Conservation (phyloP, 2,329 filamentous ascomycete species). For the Botrytis fabae region DNA sequence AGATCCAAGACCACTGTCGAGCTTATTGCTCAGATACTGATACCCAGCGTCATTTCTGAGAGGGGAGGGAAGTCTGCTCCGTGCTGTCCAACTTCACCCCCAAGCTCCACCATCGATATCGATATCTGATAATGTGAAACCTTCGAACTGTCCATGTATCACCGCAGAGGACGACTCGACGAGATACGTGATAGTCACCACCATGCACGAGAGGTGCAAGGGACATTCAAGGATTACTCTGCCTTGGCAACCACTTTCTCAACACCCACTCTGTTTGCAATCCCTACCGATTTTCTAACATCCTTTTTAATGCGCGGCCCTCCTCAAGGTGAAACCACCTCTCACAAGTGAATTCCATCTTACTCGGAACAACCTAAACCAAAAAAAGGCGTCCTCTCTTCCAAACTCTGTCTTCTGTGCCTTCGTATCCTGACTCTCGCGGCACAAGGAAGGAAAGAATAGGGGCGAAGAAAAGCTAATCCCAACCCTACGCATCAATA, state of each 20-base stretch:
- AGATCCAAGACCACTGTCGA: too few relatives aligned
- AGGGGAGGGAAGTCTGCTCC: not conserved
- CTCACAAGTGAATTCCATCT: slow-evolving; percentile 2
- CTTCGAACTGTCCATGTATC: not conserved
- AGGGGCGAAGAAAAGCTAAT: not conserved
- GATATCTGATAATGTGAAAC: not conserved
- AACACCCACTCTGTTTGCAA: not conserved
- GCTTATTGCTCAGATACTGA: too few relatives aligned
- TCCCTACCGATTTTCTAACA: slow-evolving; percentile 5
- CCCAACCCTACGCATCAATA: not conserved
- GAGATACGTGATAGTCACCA: not conserved
- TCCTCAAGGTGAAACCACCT: slow-evolving; percentile 12
- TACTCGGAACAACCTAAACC: not conserved
- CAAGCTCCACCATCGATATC: not conserved
- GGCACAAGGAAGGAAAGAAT: not conserved
- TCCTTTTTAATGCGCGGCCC: slow-evolving; percentile 15
- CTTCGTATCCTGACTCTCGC: not conserved
- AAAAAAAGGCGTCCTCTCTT: not conserved
- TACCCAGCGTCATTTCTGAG: not conserved
- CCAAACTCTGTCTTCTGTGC: not conserved
- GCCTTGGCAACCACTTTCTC: slow-evolving; percentile 4
- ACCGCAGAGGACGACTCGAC: not conserved
- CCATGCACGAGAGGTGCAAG: not conserved
- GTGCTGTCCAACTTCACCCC: not conserved
- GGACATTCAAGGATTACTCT: not conserved